Evolutionary conservation across 306 rosid species (phyloP), one percentile per base, ranked within the genome.

Genomic region (Quercus berberidifolia): DNA sequence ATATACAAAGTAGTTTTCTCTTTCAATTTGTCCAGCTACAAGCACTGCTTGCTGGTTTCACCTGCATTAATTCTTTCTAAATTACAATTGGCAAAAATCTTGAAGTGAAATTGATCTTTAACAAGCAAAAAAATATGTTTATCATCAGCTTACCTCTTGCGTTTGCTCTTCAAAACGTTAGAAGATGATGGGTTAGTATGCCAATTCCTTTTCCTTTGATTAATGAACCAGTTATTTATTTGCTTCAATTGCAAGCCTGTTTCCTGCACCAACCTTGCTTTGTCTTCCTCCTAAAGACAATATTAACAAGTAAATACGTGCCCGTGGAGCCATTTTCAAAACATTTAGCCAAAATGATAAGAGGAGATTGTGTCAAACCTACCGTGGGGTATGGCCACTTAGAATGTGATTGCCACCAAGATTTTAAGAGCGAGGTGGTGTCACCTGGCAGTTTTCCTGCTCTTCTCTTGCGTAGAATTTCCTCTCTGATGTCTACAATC

Each of bases 301-400:
- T 58, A 28, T 64, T 52, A 23, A 0, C 3, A 20, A 71, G 25
- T 5, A 73, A 63, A 56, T 14, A 21, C 26, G 8, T 10, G 15
- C 64, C 26, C 2, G 30, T 51, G 23, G n/a, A 26, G 72, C 67
- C 6, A 49, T 6, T 56, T 51, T 14, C 3, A 30, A 20, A 31
- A n/a, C 41, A 26, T 30, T 13, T 69, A 23, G 51, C 31, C 10
- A 20, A 19, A 33, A 43, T 14, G 18, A 30, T 9, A 9, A 6
- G 14, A 38, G n/a, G 51, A 33, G 20, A 31, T 35, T 49, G 33
- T 31, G 57, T 18, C n/a, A 52, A 72, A 79, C 91, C 86, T 82
- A 94, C 99, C 1, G 99, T 94, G 46, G 99, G 99, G 84, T 94
- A 94, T 33, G 99, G 99, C 99, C 99, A 94, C 83, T 94, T 92